Evolutionary conservation across 1,284 basidiomycete genomes (phyloP).

Genomic region (Sparassis latifolia): DNA sequence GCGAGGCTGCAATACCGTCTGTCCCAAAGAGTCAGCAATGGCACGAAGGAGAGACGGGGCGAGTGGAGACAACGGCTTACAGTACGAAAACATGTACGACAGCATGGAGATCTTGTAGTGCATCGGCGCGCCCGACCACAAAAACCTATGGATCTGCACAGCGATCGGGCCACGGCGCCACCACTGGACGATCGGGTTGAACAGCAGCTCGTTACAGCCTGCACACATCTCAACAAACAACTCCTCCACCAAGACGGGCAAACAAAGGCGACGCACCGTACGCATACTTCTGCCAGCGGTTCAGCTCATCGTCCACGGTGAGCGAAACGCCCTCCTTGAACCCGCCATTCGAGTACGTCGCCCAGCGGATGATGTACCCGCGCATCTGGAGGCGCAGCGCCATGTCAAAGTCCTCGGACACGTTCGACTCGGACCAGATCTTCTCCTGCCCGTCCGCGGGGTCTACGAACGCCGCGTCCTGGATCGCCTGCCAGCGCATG

Average conservation of each 20-base stretch:
- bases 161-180: slow-evolving; percentile 42
- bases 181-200: slow-evolving; percentile 44
- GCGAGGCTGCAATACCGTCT: slow-evolving; percentile 34
- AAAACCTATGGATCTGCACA: slow-evolving; percentile 38
- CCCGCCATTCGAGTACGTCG: slow-evolving; percentile 45
- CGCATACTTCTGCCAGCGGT: slow-evolving; percentile 55
- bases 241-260: slow-evolving; percentile 2
- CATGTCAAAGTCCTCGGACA: slow-evolving; percentile 59
- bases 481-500: slow-evolving; percentile 49
- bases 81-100: slow-evolving; percentile 41
- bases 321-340: slow-evolving; percentile 59
- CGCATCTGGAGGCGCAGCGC: slow-evolving; percentile 41
- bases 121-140: slow-evolving; percentile 34
- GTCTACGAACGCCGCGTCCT: slow-evolving; percentile 44
- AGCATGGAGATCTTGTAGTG: slow-evolving; percentile 41
- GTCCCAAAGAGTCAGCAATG: not conserved
- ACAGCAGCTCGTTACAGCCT: slow-evolving; percentile 32
- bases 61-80: slow-evolving; percentile 16
- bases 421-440: slow-evolving; percentile 52
- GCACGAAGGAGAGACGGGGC: too few species aligned
- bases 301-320: slow-evolving; percentile 43
- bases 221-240: slow-evolving; percentile 8
- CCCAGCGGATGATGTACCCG: slow-evolving; percentile 51
- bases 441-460: slow-evolving; percentile 38
- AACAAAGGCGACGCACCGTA: slow-evolving; percentile 31